These are phyloP conservation scores for Camellia sinensis DNA, from an alignment of 148 eudicot genomes.

Conservation along the genomic window DNA sequence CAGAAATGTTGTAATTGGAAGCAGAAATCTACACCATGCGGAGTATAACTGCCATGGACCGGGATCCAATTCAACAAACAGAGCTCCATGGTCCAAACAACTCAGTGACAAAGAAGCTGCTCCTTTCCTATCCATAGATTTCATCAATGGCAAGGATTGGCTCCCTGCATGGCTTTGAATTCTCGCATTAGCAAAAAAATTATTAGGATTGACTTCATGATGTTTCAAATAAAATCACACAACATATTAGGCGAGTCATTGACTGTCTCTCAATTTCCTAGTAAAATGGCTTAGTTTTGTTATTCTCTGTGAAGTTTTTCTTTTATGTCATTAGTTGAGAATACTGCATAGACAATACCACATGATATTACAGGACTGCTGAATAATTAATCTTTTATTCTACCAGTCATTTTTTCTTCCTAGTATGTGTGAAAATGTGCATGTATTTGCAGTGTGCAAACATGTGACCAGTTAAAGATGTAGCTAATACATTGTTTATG, in stretches of 20 bases:
- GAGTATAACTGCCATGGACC: conserved; percentile 77
- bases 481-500: neutral
- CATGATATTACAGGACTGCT: neutral
- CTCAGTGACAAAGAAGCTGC: conserved; percentile 49
- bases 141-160: conserved; percentile 72
- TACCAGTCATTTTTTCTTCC: too few species aligned
- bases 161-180: conserved; percentile 45
- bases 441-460: neutral
- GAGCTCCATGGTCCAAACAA: conserved; percentile 56
- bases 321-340: too few species aligned
- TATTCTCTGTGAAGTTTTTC: too few species aligned
- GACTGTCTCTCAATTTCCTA: too few species aligned
- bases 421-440: too few species aligned
- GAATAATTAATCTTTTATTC: too few species aligned
- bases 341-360: too few species aligned
- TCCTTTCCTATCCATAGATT: conserved; percentile 49
- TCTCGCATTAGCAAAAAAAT: neutral
- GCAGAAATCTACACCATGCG: conserved; percentile 60
- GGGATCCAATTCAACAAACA: conserved; percentile 40
- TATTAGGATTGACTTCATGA: too few species aligned
- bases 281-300: too few species aligned
- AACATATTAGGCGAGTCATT: too few species aligned
- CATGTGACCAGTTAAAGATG: neutral
- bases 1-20: conserved; percentile 6
- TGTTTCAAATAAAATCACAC: too few species aligned